Conservation (phyloP, 2,329 filamentous ascomycete species). For the Beauveria sp. region DNA sequence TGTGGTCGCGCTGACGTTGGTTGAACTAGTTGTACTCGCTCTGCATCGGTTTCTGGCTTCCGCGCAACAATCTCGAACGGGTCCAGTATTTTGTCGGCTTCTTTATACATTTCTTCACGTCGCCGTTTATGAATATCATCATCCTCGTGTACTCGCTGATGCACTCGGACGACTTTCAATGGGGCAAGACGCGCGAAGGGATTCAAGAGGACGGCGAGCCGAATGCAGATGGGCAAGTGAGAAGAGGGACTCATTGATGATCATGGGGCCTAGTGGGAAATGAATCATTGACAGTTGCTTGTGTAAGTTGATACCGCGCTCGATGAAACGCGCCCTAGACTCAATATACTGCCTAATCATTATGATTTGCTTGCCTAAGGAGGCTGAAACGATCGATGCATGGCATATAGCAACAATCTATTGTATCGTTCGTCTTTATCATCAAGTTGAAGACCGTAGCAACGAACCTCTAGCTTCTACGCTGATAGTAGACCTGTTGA, state of each 20-base stretch:
- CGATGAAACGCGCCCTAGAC: too few relatives aligned
- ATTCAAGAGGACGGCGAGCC: slow-evolving; percentile 19
- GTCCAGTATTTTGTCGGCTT: slow-evolving; percentile 32
- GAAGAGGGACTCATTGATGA: slow-evolving; percentile 15
- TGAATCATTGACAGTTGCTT: too few relatives aligned
- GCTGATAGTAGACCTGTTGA: too few relatives aligned
- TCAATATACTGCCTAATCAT: too few relatives aligned
- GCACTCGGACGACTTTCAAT: slow-evolving; percentile 37
- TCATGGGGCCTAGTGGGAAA: too few relatives aligned
- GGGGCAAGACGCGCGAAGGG: slow-evolving; percentile 38
- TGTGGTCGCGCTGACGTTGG: background rate
- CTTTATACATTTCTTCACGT: slow-evolving; percentile 28
- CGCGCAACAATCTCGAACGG: slow-evolving; percentile 30
- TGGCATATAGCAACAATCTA: background rate
- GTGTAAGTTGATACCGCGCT: too few relatives aligned
- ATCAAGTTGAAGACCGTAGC: too few relatives aligned
- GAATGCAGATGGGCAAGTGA: slow-evolving; percentile 14
- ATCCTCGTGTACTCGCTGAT: slow-evolving; percentile 34
- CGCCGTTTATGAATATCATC: slow-evolving; percentile 36
- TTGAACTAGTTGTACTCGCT: slow-evolving; percentile 29
- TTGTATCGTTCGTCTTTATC: too few relatives aligned
- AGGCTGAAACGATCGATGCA: too few relatives aligned
- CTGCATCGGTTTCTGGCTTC: slow-evolving; percentile 35
- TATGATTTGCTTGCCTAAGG: too few relatives aligned
- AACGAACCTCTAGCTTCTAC: too few relatives aligned